Percentiles rank a stretch among this genome's conserved stretches.
Evolutionary conservation across 2,329 filamentous ascomycete genomes (phyloP).

Genomic region (Thelonectria olida): DNA sequence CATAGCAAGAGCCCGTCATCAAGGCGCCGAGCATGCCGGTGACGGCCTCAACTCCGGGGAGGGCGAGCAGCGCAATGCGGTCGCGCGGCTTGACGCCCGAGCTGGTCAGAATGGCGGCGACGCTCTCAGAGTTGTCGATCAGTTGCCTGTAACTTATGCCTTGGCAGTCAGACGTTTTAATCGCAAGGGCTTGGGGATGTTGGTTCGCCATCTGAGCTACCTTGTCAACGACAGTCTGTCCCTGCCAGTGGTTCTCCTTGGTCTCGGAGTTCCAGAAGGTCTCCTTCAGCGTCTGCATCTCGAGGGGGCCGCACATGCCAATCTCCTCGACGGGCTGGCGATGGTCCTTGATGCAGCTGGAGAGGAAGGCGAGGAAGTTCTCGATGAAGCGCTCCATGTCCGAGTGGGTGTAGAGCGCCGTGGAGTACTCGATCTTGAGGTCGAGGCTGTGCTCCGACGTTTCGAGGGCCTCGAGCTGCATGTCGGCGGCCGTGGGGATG

Average conservation of each 20-base stretch:
- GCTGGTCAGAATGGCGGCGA: slow-evolving; percentile 31
- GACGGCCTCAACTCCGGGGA: slow-evolving; percentile 36
- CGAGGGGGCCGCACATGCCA: slow-evolving; percentile 33
- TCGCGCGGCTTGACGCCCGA: slow-evolving; percentile 30
- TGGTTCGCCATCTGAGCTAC: slow-evolving; percentile 33
- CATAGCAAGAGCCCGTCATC: slow-evolving; percentile 36
- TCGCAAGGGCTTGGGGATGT: slow-evolving; percentile 34
- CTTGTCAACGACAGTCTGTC: slow-evolving; percentile 31
- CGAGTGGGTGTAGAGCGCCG: slow-evolving; percentile 29
- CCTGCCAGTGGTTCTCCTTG: slow-evolving; percentile 31
- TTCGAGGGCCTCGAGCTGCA: slow-evolving; percentile 38
- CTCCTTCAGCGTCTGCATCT: slow-evolving; percentile 30
- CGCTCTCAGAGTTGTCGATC: slow-evolving; percentile 33
- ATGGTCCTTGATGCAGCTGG: slow-evolving; percentile 38
- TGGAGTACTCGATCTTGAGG: slow-evolving; percentile 36
- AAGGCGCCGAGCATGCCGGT: slow-evolving; percentile 33
- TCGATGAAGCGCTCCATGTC: slow-evolving; percentile 41
- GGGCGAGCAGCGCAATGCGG: slow-evolving; percentile 29
- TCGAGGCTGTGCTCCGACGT: slow-evolving; percentile 33
- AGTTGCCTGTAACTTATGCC: slow-evolving; percentile 35
- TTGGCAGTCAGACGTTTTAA: slow-evolving; percentile 37
- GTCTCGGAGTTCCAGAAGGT: slow-evolving; percentile 34
- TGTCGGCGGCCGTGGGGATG: slow-evolving; percentile 37
- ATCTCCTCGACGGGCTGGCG: slow-evolving; percentile 38
- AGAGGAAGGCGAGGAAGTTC: slow-evolving; percentile 38